These are phyloP conservation scores for Boletus smithii DNA, from an alignment of 1,284 basidiomycete genomes.

Conservation along the genomic window DNA sequence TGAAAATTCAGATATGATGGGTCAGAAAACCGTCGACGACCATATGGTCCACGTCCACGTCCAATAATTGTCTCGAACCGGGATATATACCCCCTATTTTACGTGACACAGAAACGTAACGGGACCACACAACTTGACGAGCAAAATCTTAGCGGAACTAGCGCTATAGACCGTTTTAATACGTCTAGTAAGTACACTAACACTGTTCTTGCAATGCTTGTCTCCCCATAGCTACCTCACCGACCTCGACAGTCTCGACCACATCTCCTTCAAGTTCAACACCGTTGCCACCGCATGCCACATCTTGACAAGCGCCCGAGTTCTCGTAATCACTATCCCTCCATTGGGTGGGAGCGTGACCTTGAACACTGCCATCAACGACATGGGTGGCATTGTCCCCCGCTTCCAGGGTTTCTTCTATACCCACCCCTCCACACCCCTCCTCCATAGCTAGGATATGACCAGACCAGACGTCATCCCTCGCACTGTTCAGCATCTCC, in stretches of 20 bases:
- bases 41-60: too few species aligned
- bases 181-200: background rate
- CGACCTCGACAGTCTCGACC: background rate
- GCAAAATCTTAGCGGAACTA: too few species aligned
- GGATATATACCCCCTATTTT: too few species aligned
- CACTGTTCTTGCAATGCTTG: background rate
- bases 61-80: too few species aligned
- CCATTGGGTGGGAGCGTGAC: background rate
- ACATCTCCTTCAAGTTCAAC: background rate
- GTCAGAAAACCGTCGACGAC: too few species aligned
- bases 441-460: constrained; percentile 14
- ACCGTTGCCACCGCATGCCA: background rate
- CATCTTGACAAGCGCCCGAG: background rate
- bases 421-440: background rate
- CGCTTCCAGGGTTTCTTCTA: constrained; percentile 1
- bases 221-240: background rate
- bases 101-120: too few species aligned
- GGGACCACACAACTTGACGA: too few species aligned
- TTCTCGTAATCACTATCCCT: constrained; percentile 19
- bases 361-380: constrained; percentile 12
- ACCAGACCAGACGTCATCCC: constrained; percentile 12
- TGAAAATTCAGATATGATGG: too few species aligned
- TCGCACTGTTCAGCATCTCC: constrained; percentile 30
- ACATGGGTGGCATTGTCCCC: constrained; percentile 1
- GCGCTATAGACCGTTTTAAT: too few species aligned